phyloP scores from a whole-genome alignment of 2,329 filamentous ascomycete genomes.

The Aspergillus sp. region DNA sequence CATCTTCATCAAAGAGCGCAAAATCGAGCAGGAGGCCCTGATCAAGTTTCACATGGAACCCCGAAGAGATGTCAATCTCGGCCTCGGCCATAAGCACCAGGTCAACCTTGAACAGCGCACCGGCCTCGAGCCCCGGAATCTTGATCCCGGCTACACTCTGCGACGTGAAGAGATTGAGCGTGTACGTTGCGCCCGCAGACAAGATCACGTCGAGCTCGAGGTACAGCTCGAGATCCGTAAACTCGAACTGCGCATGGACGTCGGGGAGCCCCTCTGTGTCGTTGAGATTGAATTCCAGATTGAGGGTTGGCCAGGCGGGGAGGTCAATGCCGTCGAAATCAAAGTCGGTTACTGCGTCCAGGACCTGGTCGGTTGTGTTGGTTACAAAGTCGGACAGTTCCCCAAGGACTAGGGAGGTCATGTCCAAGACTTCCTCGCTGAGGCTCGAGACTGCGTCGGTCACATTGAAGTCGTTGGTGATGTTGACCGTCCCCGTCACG shows the following conservation, averaged over 20 bases:
- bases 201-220: conserved; percentile 13
- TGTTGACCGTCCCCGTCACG: conserved; percentile 3
- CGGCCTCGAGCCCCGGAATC: conserved; percentile 5
- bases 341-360: not conserved
- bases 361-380: not conserved
- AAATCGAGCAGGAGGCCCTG: conserved; percentile 6
- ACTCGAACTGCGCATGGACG: conserved; percentile 7
- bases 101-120: conserved; percentile 11
- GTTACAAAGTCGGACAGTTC: too few relatives aligned
- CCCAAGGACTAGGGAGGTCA: not conserved
- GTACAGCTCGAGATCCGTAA: conserved; percentile 13
- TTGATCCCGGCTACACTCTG: conserved; percentile 3
- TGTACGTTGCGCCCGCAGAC: conserved; percentile 16
- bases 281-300: conserved; percentile 11
- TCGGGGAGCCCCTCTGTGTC: not conserved
- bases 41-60: conserved; percentile 15
- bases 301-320: conserved; percentile 14
- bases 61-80: conserved; percentile 15
- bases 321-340: conserved; percentile 1
- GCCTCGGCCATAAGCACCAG: conserved; percentile 13
- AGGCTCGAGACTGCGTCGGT: not conserved
- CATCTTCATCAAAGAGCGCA: conserved; percentile 11
- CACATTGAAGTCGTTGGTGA: conserved; percentile 4
- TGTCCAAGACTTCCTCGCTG: conserved; percentile 5
- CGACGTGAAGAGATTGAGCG: conserved; percentile 12